Evolutionary conservation across 257 asterid genomes (phyloP), one percentile per base, ranked within the genome.

Genomic region (Solanum piurae): DNA sequence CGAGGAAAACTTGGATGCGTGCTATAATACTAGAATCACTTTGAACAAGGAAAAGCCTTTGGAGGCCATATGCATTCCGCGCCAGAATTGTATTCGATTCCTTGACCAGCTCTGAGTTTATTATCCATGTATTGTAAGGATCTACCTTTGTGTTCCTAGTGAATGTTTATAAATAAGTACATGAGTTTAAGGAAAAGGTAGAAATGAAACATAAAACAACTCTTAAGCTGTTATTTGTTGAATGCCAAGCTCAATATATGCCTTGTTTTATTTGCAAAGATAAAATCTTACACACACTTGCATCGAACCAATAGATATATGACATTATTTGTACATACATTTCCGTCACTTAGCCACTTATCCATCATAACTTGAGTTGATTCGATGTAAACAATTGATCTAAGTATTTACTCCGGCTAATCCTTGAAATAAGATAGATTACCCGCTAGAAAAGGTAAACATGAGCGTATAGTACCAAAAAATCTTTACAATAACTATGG

Each of bases 41-140:
- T 9, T 87, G 88, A 84, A 86, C 55, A 93, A 86, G 91, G 91
- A 90, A 3, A 91, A 88, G 83, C 91, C 93, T 10, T 85, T 94
- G 55, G 94, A 91, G 88, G 94, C 93, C 18, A 27, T 92, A 10
- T 92, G 93, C 33, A 16, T 52, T 69, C 89, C 93, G 1, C 86
- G 93, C 42, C 40, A 84, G 13, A 75, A 73, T 46, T 91, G 92
- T 36, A 83, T 86, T 68, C 87, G 14, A 58, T 71, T 92, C 75
- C 88, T 94, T 52, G 79, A 86, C 4, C 87, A 89, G 40, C 90
- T 90, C 27, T 90, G 86, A 88, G 38, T 62, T 62, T 62, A 8
- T 10, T 4, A 62, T n/a, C 1, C 1, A 27, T 68, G 21, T 27
- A 12, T 0, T 29, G 10, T 37, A 21, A 74, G 27, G 20, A 37